Evolutionary conservation across 2,329 filamentous ascomycete species (phyloP), one percentile per base, ranked within the genome.

Genomic region (Chrysoporthe austroafricana): DNA sequence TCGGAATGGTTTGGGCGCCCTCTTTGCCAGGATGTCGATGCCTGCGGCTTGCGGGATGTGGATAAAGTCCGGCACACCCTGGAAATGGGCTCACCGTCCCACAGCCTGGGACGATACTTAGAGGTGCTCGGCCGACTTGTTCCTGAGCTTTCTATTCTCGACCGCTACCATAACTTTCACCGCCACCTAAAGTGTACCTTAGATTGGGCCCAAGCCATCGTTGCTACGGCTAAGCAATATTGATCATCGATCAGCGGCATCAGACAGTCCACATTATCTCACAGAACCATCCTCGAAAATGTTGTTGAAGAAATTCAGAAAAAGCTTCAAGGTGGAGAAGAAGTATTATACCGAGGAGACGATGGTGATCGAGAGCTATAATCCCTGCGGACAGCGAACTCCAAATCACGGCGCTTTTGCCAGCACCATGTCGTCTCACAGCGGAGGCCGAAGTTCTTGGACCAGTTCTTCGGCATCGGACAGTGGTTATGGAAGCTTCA

Each of bases 401-500:
- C 48, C 18, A 3, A 42, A 59, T 2, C 36, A 43, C 18, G 43
- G 48, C 34, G 16, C n/a, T 21, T 42, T 32, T 58, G 62, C 43
- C n/a, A 34, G 43, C 3, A 5, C 39, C 2, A 11, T 62, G 42
- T 50, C 62, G 36, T 26, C 46, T 14, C 32, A 18, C 42, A 26
- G 14, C 21, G 26, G n/a, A 3, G 46, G 60, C n/a, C 56, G 65
- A 8, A n/a, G 8, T 34, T 65, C 68, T 14, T 67, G 68, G 64
- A 48, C 62, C 32, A 50, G 56, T 16, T 67, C 65, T 13, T 42
- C 36, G 26, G 44, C 58, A 26, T 67, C 68, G 36, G 68, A 69
- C 65, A 69, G 68, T 50, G 68, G 68, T 11, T 69, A 69, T 39
- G 68, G 44, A 8, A 67, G 65, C 46, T 11, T 63, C 36, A 42